A percentile compares a stretch with the other conserved stretches of the same genome.
phyloP scores from a whole-genome alignment of 305 asterid species.

The Galium porrigens region DNA sequence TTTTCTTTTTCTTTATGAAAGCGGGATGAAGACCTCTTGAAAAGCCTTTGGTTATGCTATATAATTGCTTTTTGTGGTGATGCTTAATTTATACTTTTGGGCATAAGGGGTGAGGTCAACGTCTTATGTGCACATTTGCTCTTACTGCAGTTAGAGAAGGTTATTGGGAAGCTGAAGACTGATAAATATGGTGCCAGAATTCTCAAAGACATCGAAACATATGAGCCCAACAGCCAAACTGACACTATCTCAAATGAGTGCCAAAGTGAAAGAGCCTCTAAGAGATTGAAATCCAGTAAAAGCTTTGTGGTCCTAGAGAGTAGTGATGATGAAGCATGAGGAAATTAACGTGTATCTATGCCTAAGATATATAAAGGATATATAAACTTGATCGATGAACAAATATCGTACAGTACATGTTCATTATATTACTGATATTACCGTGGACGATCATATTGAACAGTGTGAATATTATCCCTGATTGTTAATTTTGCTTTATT shows the following conservation, averaged over 20 bases:
- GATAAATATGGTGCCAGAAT: slow-evolving; percentile 59
- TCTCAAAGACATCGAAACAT: slow-evolving; percentile 38
- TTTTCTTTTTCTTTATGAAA: too few relatives aligned
- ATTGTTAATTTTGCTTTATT: too few relatives aligned
- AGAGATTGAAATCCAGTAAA: slow-evolving; percentile 40
- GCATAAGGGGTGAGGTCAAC: not conserved
- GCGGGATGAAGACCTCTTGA: too few relatives aligned
- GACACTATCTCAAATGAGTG: slow-evolving; percentile 22
- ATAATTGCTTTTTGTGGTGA: too few relatives aligned
- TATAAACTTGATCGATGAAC: not conserved
- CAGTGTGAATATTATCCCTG: too few relatives aligned
- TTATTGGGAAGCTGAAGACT: slow-evolving; percentile 74
- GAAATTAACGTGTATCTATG: not conserved
- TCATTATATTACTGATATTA: too few relatives aligned
- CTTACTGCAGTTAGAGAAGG: slow-evolving; percentile 62
- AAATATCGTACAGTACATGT: not conserved
- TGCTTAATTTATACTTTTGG: not conserved
- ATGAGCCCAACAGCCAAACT: slow-evolving; percentile 23
- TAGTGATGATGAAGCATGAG: slow-evolving; percentile 66
- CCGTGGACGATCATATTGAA: too few relatives aligned
- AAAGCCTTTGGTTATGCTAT: too few relatives aligned
- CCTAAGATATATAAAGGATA: too few relatives aligned
- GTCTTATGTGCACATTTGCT: not conserved
- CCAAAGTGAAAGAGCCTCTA: slow-evolving; percentile 26
- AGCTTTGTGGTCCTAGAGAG: slow-evolving; percentile 50